Conservation (phyloP, 164 flowering plant species). For the Macadamia tetraphylla region DNA sequence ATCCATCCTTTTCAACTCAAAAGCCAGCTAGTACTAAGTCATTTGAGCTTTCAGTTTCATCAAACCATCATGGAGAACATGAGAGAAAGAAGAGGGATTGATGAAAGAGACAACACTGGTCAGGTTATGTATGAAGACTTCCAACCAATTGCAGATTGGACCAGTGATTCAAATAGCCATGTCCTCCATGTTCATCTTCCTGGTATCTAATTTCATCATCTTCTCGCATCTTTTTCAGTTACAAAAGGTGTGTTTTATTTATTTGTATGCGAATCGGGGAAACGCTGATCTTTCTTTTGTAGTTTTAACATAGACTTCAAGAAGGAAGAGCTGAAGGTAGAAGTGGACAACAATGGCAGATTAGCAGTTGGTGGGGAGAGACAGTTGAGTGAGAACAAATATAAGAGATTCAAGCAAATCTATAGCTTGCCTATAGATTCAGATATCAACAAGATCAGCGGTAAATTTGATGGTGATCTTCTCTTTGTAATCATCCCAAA, state of each 20-base stretch:
- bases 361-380: conserved; percentile 2
- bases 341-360: not conserved
- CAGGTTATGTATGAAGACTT: conserved; percentile 20
- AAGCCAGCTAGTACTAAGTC: no score
- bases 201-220: conserved; percentile 10
- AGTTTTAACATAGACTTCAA: not conserved
- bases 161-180: conserved; percentile 16
- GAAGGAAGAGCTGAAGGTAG: not conserved
- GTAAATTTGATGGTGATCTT: conserved; percentile 35
- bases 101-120: not conserved
- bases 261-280: no score
- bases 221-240: not conserved
- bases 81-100: conserved; percentile 9
- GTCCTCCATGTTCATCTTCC: conserved; percentile 27
- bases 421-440: conserved; percentile 35
- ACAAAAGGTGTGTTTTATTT: no score
- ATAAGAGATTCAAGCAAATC: conserved; percentile 20
- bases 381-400: conserved; percentile 11
- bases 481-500: conserved; percentile 48
- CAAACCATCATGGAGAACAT: conserved; percentile 13
- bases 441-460: conserved; percentile 25
- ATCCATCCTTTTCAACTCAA: no score
- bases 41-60: not conserved
- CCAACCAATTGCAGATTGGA: conserved; percentile 25
- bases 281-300: not conserved